Percentiles rank a stretch among this genome's conserved stretches.
Conservation (phyloP, 2,329 filamentous ascomycete species). For the Aphanoascus verrucosus region DNA sequence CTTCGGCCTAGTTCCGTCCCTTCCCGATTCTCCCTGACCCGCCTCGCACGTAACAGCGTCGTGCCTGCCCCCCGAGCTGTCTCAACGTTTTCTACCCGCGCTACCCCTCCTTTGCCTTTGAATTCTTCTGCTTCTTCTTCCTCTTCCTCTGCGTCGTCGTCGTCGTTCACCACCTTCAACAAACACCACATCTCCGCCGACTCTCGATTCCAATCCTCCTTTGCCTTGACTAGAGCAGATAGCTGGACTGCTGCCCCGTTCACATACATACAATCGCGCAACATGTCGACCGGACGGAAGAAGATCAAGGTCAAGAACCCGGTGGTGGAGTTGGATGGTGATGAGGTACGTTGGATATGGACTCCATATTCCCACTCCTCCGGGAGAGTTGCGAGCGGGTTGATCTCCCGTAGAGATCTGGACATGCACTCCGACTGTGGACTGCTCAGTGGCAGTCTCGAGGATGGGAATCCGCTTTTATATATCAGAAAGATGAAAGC, state of each 20-base stretch:
- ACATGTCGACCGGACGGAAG: slow-evolving; percentile 40
- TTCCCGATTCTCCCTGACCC: slow-evolving; percentile 27
- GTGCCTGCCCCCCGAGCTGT: slow-evolving; percentile 9
- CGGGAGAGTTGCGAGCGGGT: background rate
- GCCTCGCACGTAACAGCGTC: slow-evolving; percentile 14
- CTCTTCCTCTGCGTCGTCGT: slow-evolving; percentile 12
- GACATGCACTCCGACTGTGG: background rate
- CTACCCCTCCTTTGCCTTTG: slow-evolving; percentile 17
- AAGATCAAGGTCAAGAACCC: slow-evolving; percentile 99
- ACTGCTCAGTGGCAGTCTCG: background rate
- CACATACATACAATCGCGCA: slow-evolving; percentile 30
- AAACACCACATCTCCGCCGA: slow-evolving; percentile 19
- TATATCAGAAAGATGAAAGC: background rate
- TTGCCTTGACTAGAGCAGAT: slow-evolving; percentile 7
- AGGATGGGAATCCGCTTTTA: background rate
- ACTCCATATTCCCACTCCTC: slow-evolving; percentile 15
- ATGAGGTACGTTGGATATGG: slow-evolving; percentile 40
- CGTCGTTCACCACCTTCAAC: slow-evolving; percentile 7
- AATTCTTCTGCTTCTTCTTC: slow-evolving; percentile 23
- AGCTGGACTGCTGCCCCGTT: slow-evolving; percentile 9
- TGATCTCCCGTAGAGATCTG: background rate
- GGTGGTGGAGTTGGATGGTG: slow-evolving; percentile 91
- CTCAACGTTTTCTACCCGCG: slow-evolving; percentile 13
- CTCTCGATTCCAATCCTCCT: slow-evolving; percentile 8
- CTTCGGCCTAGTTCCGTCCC: slow-evolving; percentile 33